A percentile compares a stretch with the other conserved stretches of the same genome.
These are phyloP conservation scores for Colletotrichum karsti DNA, from an alignment of 2,329 filamentous ascomycete species.

Conservation along the genomic window DNA sequence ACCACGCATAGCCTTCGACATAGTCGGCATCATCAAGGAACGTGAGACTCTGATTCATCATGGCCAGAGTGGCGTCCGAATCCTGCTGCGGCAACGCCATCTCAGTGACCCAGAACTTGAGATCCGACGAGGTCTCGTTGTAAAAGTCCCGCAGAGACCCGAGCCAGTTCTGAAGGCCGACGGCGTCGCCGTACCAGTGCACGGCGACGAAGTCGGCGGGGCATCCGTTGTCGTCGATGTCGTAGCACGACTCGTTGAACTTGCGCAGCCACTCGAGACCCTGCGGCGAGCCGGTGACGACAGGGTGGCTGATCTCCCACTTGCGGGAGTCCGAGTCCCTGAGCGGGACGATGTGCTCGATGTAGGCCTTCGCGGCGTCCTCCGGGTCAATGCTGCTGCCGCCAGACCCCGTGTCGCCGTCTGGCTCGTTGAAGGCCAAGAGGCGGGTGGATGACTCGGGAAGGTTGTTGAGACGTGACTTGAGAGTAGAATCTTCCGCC, in stretches of 20 bases:
- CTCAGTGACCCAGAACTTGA: conserved; percentile 49
- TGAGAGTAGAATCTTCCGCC: conserved; percentile 36
- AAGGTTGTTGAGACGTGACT: conserved; percentile 35
- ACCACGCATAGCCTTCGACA: conserved; percentile 50
- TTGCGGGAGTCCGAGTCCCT: conserved; percentile 28
- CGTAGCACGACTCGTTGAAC: conserved; percentile 50
- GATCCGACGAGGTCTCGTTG: conserved; percentile 31
- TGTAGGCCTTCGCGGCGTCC: conserved; percentile 47
- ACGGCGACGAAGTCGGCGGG: conserved; percentile 50
- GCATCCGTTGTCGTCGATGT: conserved; percentile 46
- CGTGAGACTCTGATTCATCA: conserved; percentile 49
- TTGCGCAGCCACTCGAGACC: conserved; percentile 48
- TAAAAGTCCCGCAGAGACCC: conserved; percentile 45
- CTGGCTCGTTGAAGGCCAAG: conserved; percentile 52
- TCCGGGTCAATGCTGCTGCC: conserved; percentile 47
- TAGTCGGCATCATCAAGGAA: conserved; percentile 43
- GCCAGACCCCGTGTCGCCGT: conserved; percentile 47
- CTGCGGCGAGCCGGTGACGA: conserved; percentile 47
- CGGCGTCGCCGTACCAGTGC: conserved; percentile 50
- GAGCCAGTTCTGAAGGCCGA: conserved; percentile 45
- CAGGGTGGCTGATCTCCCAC: conserved; percentile 50
- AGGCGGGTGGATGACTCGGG: conserved; percentile 46
- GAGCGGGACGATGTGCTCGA: conserved; percentile 45
- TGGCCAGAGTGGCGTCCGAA: conserved; percentile 42
- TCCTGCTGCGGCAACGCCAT: conserved; percentile 45